These are phyloP conservation scores for Erigeron canadensis DNA, from an alignment of 129 eudicot species.

Conservation along the genomic window DNA sequence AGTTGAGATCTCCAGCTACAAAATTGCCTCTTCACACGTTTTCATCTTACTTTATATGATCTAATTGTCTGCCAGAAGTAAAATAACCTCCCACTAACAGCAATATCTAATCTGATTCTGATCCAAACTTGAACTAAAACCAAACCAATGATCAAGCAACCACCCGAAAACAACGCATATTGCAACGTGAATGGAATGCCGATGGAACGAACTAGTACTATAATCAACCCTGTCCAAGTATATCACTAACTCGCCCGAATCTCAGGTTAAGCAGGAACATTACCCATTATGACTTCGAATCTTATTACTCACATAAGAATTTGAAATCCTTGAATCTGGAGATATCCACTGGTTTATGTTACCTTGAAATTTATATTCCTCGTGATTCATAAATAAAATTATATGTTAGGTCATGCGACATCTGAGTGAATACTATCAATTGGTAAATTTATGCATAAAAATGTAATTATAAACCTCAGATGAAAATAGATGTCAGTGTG, in stretches of 20 bases:
- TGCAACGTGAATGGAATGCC: not conserved
- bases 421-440: not conserved
- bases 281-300: not conserved
- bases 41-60: not conserved
- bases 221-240: not conserved
- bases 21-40: constrained; percentile 20
- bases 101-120: not conserved
- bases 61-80: not conserved
- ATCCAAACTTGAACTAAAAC: not conserved
- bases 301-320: not conserved
- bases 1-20: constrained; percentile 36
- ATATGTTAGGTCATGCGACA: not conserved
- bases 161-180: not conserved
- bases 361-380: not conserved
- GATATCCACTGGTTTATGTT: not conserved
- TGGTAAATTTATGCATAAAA: not conserved
- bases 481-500: not conserved
- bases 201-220: not conserved
- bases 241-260: not conserved
- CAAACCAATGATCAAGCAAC: not conserved
- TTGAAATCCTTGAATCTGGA: not conserved
- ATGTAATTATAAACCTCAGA: not conserved
- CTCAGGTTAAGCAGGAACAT: not conserved
- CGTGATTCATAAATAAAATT: not conserved
- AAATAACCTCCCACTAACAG: not conserved